phyloP scores from a whole-genome alignment of 2,329 filamentous ascomycete species.

The Scytalidium sp. region DNA sequence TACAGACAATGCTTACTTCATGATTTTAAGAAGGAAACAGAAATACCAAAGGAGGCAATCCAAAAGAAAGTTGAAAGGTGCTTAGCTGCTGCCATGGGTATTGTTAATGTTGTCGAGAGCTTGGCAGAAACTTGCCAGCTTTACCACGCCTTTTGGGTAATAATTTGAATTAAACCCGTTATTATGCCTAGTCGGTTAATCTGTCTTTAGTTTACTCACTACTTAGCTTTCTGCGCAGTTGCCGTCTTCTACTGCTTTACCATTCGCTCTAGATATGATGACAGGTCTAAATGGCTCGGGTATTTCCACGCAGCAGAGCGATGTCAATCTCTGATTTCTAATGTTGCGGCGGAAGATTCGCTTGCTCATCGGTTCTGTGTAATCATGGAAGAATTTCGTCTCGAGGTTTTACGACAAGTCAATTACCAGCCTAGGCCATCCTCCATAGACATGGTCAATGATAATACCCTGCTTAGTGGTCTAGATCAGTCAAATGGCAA shows the following conservation, averaged over 20 bases:
- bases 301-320: constrained; percentile 12
- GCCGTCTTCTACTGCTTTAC: constrained; percentile 38
- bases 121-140: constrained; percentile 32
- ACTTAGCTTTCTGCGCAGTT: constrained; percentile 38
- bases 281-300: constrained; percentile 1
- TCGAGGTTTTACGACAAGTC: not conserved
- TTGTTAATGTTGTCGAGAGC: constrained; percentile 35
- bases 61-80: constrained; percentile 30
- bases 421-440: not conserved
- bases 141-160: constrained; percentile 37
- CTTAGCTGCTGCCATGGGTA: constrained; percentile 36
- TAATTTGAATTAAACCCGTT: not conserved
- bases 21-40: not conserved
- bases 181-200: constrained; percentile 22
- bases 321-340: constrained; percentile 30
- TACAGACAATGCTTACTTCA: not conserved
- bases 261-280: constrained; percentile 30
- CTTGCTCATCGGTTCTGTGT: constrained; percentile 19
- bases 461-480: not conserved
- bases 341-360: constrained; percentile 34
- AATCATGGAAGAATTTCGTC: not conserved
- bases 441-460: not conserved
- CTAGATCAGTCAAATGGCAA: not conserved
- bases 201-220: constrained; percentile 40
- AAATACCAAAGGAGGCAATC: constrained; percentile 8